Percentiles rank a stretch among this genome's conserved stretches.
These are phyloP conservation scores for Neopestalotiopsis clavispora DNA, from an alignment of 2,329 filamentous ascomycete genomes.

Conservation along the genomic window DNA sequence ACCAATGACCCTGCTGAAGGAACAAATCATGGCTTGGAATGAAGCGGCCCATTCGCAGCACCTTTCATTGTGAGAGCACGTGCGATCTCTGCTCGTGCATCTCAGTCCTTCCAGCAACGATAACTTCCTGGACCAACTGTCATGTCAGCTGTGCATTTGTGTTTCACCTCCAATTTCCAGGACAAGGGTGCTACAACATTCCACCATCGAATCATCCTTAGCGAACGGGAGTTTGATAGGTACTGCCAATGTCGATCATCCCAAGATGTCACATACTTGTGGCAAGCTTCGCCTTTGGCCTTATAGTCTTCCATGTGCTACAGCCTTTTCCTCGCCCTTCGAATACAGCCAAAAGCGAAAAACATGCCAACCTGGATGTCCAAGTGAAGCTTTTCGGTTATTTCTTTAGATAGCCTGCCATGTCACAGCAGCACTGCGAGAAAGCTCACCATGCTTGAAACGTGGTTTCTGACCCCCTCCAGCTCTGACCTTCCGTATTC, in stretches of 20 bases:
- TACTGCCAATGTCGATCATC: not conserved
- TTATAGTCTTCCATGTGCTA: not conserved
- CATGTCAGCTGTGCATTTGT: conserved; percentile 4
- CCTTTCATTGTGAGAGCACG: not conserved
- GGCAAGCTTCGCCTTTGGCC: conserved; percentile 4
- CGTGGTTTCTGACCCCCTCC: not conserved
- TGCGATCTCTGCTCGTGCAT: not conserved
- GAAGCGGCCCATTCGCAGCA: not conserved
- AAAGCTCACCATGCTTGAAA: not conserved
- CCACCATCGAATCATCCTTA: not conserved
- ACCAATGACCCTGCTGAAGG: not conserved
- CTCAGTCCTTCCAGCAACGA: conserved; percentile 2
- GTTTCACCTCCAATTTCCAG: not conserved
- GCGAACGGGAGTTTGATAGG: no score
- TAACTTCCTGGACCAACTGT: not conserved
- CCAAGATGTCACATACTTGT: not conserved
- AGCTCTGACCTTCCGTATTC: conserved; percentile 7
- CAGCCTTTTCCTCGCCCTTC: not conserved
- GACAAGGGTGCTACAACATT: not conserved
- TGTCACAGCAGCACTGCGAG: not conserved
- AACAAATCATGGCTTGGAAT: not conserved
- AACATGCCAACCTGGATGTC: conserved; percentile 1
- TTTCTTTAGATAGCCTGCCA: not conserved
- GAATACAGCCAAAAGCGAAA: not conserved
- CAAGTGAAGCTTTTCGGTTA: not conserved